These are phyloP conservation scores for Dianthus caryophyllus DNA, from an alignment of 148 eudicot genomes.

Conservation along the genomic window DNA sequence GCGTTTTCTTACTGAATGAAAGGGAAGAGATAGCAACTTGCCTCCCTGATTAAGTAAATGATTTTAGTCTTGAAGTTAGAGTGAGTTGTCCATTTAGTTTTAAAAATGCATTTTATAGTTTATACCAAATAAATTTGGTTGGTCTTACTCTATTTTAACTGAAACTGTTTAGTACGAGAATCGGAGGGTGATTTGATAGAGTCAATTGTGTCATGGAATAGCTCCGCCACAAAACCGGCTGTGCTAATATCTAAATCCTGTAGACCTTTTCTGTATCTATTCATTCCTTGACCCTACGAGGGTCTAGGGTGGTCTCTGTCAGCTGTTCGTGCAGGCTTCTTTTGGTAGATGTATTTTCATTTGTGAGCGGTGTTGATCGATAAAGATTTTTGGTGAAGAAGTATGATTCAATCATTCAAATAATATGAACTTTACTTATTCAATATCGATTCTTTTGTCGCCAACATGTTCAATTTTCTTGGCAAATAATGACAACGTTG, in stretches of 20 bases:
- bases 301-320: neutral
- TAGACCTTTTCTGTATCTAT: neutral
- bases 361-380: neutral
- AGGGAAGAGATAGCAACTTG: neutral
- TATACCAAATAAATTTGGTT: neutral
- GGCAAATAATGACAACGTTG: neutral
- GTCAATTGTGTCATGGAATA: neutral
- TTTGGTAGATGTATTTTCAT: neutral
- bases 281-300: neutral
- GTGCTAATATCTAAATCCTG: neutral
- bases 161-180: neutral
- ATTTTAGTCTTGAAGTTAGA: neutral
- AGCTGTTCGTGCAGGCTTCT: neutral
- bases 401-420: neutral
- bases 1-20: neutral
- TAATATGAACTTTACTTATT: constrained; percentile 1
- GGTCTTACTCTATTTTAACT: neutral
- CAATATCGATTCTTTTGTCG: neutral
- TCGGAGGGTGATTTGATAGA: neutral
- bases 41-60: neutral
- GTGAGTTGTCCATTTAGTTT: neutral
- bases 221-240: neutral
- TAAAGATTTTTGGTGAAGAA: neutral
- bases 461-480: constrained; percentile 1
- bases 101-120: neutral